phyloP scores from a whole-genome alignment of 2,329 filamentous ascomycete species.

The Claviceps spartinae region DNA sequence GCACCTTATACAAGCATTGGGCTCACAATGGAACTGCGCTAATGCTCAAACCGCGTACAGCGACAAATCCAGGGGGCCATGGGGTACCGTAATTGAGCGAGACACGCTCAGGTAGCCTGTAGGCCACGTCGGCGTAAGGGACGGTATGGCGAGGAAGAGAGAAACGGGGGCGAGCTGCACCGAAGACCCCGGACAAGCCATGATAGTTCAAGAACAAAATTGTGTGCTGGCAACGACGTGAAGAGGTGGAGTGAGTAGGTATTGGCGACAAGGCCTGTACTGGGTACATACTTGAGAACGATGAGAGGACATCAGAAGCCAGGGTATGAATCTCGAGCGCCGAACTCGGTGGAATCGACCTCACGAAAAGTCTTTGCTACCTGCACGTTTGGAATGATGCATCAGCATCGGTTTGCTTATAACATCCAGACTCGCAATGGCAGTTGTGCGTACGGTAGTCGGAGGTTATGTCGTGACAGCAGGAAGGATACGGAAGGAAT shows the following conservation, averaged over 20 bases:
- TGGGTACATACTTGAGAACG: background rate
- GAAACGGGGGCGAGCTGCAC: background rate
- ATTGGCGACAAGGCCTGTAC: background rate
- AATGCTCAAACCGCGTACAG: slow-evolving; percentile 8
- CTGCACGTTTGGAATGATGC: background rate
- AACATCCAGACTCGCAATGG: background rate
- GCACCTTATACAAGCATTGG: slow-evolving; percentile 5
- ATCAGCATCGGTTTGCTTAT: background rate
- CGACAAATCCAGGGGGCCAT: slow-evolving; percentile 2
- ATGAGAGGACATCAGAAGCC: background rate
- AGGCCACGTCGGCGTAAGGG: background rate
- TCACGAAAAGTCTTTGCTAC: background rate
- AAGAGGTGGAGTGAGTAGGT: background rate
- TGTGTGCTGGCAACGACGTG: background rate
- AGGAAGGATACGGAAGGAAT: background rate
- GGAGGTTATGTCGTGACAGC: background rate
- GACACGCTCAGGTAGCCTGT: background rate
- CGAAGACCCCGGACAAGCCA: background rate
- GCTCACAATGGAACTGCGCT: slow-evolving; percentile 9
- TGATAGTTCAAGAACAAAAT: too few species aligned
- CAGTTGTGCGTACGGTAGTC: background rate
- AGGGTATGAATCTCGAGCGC: background rate
- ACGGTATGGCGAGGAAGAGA: slow-evolving; percentile 1
- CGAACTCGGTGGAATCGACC: background rate
- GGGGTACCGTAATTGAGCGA: background rate